Percentiles rank a stretch among this genome's conserved stretches.
Evolutionary conservation across 2,329 filamentous ascomycete species (phyloP).

Genomic region (Teratosphaeria destructans): DNA sequence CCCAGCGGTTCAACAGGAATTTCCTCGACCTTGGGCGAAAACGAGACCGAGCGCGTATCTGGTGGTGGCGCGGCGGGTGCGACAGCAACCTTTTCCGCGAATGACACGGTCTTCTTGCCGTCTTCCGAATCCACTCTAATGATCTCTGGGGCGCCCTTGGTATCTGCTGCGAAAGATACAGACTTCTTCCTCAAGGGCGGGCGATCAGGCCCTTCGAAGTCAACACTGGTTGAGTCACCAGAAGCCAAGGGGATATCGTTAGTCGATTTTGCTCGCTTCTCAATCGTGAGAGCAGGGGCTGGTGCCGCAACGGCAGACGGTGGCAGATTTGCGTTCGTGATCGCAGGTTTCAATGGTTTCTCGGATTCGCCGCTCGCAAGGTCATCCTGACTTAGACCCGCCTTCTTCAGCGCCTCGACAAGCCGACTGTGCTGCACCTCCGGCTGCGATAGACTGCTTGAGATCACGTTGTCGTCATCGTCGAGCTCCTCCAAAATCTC

Average conservation of each 20-base stretch:
- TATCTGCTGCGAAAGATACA: slow-evolving; percentile 54
- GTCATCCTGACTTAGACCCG: slow-evolving; percentile 45
- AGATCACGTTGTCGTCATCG: slow-evolving; percentile 76
- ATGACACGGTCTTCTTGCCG: slow-evolving; percentile 24
- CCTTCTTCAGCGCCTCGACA: slow-evolving; percentile 63
- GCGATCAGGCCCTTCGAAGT: slow-evolving; percentile 7
- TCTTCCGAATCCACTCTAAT: slow-evolving; percentile 21
- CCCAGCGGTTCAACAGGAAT: slow-evolving; percentile 15
- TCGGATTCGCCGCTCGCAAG: slow-evolving; percentile 7
- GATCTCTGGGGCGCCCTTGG: slow-evolving; percentile 37
- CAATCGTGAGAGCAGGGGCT: not conserved
- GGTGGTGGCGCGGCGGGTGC: slow-evolving; percentile 24
- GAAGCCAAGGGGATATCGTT: not conserved
- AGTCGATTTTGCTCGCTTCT: slow-evolving; percentile 1
- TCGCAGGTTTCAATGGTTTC: slow-evolving; percentile 7
- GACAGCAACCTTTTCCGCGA: slow-evolving; percentile 26
- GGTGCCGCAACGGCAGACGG: not conserved
- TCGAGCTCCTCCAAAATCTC: slow-evolving; percentile 91
- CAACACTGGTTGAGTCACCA: slow-evolving; percentile 2
- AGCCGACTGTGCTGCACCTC: slow-evolving; percentile 58
- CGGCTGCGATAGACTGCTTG: slow-evolving; percentile 41
- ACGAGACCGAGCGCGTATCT: slow-evolving; percentile 23
- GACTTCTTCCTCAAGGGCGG: slow-evolving; percentile 37
- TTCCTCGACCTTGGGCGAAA: slow-evolving; percentile 22
- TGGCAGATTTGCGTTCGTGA: slow-evolving; percentile 8